Evolutionary conservation across 805 yeast genomes (phyloP).

Genomic region (Jamesozyma spencerorum): DNA sequence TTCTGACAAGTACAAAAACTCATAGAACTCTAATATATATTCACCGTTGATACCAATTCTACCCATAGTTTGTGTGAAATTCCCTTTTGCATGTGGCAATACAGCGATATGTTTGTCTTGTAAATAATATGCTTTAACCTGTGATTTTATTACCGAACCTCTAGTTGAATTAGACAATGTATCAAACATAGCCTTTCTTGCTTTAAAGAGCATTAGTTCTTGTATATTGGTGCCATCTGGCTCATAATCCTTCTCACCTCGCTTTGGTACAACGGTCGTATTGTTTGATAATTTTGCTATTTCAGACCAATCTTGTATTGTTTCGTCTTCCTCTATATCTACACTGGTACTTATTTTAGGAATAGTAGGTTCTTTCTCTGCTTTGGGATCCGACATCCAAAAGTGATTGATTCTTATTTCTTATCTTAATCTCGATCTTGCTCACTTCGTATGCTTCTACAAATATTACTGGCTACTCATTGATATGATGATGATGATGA

Average conservation of each 20-base stretch:
- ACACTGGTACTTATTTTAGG: too few relatives aligned
- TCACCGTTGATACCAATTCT: slow-evolving; percentile 39
- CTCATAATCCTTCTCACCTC: slow-evolving; percentile 81
- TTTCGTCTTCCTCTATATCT: slow-evolving; percentile 35
- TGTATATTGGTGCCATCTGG: slow-evolving; percentile 67
- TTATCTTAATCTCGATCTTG: too few relatives aligned
- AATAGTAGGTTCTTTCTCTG: too few relatives aligned
- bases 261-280: slow-evolving; percentile 41
- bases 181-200: slow-evolving; percentile 62
- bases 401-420: too few relatives aligned
- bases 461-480: too few relatives aligned
- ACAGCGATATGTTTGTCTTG: slow-evolving; percentile 29
- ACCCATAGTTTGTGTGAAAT: slow-evolving; percentile 68
- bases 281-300: slow-evolving; percentile 23
- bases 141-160: slow-evolving; percentile 40
- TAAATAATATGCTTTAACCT: slow-evolving; percentile 43
- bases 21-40: slow-evolving; percentile 53
- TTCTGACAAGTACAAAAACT: slow-evolving; percentile 68
- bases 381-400: too few relatives aligned
- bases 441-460: too few relatives aligned
- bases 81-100: slow-evolving; percentile 54
- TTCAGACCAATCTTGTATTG: slow-evolving; percentile 46
- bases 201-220: slow-evolving; percentile 36
- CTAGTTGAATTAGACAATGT: slow-evolving; percentile 46
- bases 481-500: too few relatives aligned